Evolutionary conservation across 1,139 yeast species (phyloP), one percentile per base, ranked within the genome.

Genomic region (Saccharomyces hybrid): DNA sequence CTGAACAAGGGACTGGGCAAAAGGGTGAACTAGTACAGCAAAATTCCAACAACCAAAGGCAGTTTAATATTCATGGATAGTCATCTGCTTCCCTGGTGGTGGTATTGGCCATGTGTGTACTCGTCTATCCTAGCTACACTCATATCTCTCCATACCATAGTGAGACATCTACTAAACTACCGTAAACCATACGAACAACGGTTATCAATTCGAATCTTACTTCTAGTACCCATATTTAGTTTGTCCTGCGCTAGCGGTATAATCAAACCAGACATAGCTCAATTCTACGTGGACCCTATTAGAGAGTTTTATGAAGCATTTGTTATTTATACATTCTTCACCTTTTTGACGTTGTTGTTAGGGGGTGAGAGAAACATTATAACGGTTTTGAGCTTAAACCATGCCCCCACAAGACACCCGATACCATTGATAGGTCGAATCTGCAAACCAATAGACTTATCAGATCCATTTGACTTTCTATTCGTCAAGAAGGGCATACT

Each of bases 261-360:
- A 68, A 78, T 53, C 59, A 70, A 76, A 24, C 77, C 81, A 34
- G 72, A 73, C 51, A 48, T 57, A n/a, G 58, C 67, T 21, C 62
- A 62, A 47, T 52, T 63, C 2, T 66, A 85, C 26, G 64, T 91
- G 9, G 95, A 86, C 59, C 96, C 97, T 0, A 64, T 87, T 0
- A 76, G 95, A 53, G 99, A 93, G 66, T 82, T 91, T 1, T 93
- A 93, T 70, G 99, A 95, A 71, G 97, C 98, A 0, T 88, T 95
- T 71, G 97, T 91, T 48, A 88, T 93, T 48, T 95, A 93, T 69
- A 90, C 97, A 2, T 93, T 93, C 70, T 91, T 88, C 73, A 80
- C 93, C 26, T 75, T 91, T 44, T 74, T 95, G 55, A 89, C 95
- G 1, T 82, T 84, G 58, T 80, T 89, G 75, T 77, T 93, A 11